phyloP scores from a whole-genome alignment of 1,139 yeast genomes.

The Cylindricascospora bacillispora region DNA sequence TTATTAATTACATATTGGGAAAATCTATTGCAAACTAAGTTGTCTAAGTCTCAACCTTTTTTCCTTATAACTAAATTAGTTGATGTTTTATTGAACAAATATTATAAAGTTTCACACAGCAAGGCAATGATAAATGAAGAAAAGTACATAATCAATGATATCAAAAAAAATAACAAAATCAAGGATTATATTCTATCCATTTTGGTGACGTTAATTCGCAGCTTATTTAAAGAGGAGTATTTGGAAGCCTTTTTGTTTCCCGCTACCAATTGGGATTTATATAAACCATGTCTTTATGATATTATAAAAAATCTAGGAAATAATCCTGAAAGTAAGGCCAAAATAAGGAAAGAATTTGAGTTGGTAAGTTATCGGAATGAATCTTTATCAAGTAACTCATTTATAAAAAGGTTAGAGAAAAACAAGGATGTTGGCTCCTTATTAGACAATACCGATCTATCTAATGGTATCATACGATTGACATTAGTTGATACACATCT shows the following conservation, averaged over 20 bases:
- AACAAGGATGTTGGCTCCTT: constrained; percentile 1
- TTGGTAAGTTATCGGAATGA: constrained; percentile 57
- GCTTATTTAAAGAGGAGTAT: constrained; percentile 42
- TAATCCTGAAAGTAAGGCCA: constrained; percentile 15
- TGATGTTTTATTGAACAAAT: constrained; percentile 37
- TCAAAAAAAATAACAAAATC: constrained; percentile 25
- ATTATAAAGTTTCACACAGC: constrained; percentile 20
- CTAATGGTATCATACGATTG: constrained; percentile 7
- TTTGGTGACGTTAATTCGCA: constrained; percentile 29
- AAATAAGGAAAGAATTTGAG: constrained; percentile 40
- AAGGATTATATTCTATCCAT: constrained; percentile 18
- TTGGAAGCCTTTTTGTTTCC: constrained; percentile 71
- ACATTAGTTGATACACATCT: constrained; percentile 16
- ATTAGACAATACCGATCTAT: constrained; percentile 3
- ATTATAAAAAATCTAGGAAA: constrained; percentile 27
- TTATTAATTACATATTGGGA: constrained; percentile 62
- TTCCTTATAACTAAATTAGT: constrained; percentile 48
- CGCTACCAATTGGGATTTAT: constrained; percentile 43
- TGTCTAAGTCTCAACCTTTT: constrained; percentile 6
- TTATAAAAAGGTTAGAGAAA: constrained; percentile 5
- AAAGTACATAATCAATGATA: constrained; percentile 28
- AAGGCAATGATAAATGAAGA: constrained; percentile 28
- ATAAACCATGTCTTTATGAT: constrained; percentile 41
- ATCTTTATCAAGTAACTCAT: constrained; percentile 46
- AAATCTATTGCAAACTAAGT: constrained; percentile 29